Percentiles rank a stretch among this genome's conserved stretches.
Evolutionary conservation across 768 basidiomycete genomes (phyloP).

Genomic region (Collybia sp.): DNA sequence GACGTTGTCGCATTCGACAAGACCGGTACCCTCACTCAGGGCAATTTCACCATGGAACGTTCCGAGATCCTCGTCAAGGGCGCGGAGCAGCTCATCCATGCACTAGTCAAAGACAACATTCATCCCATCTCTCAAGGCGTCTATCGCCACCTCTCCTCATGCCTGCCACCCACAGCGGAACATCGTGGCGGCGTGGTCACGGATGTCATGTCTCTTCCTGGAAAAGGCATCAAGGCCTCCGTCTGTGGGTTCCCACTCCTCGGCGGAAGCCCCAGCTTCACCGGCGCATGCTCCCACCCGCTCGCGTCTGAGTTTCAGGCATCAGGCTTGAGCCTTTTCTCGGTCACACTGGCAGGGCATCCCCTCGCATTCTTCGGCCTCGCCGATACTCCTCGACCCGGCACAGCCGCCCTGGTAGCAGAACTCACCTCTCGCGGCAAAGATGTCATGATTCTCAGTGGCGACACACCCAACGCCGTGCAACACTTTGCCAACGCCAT

Average conservation of each 20-base stretch:
- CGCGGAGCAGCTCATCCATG: slow-evolving; percentile 16
- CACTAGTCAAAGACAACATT: slow-evolving; percentile 24
- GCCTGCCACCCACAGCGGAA: neutral
- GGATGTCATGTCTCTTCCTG: slow-evolving; percentile 19
- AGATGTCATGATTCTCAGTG: slow-evolving; percentile 42
- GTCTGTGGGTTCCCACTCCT: slow-evolving; percentile 22
- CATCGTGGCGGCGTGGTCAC: slow-evolving; percentile 6
- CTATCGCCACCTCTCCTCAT: slow-evolving; percentile 18
- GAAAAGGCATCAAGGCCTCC: slow-evolving; percentile 30
- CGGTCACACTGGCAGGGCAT: slow-evolving; percentile 21
- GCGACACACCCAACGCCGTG: slow-evolving; percentile 43
- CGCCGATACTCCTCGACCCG: slow-evolving; percentile 40
- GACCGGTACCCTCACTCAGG: slow-evolving; percentile 52
- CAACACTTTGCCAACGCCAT: slow-evolving; percentile 19
- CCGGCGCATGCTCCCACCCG: slow-evolving; percentile 20
- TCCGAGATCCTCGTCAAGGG: slow-evolving; percentile 17
- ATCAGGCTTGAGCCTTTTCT: slow-evolving; percentile 40
- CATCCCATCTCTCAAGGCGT: slow-evolving; percentile 32
- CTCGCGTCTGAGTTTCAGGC: slow-evolving; percentile 24
- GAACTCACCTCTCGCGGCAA: slow-evolving; percentile 28
- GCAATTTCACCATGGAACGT: slow-evolving; percentile 32
- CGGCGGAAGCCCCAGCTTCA: slow-evolving; percentile 32
- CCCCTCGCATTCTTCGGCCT: slow-evolving; percentile 31
- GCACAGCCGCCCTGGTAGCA: slow-evolving; percentile 29
- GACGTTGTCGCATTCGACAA: slow-evolving; percentile 52